Percentiles rank a stretch among this genome's conserved stretches.
These are phyloP conservation scores for Tremellales sp. DNA, from an alignment of 1,284 basidiomycete genomes.

Conservation along the genomic window DNA sequence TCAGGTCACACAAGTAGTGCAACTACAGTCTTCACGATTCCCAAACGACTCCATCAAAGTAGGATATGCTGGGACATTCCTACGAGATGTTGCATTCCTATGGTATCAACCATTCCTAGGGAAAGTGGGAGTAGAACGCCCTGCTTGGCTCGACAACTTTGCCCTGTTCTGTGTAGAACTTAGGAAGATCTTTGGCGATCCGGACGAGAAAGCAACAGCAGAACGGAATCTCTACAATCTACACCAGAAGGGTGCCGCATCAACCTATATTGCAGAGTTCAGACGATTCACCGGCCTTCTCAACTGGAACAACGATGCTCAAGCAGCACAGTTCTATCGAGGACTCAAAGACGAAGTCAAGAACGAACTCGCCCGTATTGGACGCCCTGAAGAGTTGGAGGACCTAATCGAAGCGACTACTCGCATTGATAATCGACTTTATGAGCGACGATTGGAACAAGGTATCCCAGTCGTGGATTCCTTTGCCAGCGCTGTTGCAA, in stretches of 20 bases:
- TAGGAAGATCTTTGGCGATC: constrained; percentile 4
- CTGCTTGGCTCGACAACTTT: not conserved
- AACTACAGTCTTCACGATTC: constrained; percentile 11
- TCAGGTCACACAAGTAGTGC: constrained; percentile 8
- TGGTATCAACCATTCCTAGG: constrained; percentile 12
- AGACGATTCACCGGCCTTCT: not conserved
- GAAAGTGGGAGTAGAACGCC: not conserved
- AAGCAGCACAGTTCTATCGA: constrained; percentile 13
- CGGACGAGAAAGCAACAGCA: constrained; percentile 8
- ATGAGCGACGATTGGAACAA: constrained; percentile 10
- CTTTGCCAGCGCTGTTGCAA: not conserved
- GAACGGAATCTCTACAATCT: constrained; percentile 9
- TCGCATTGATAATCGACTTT: constrained; percentile 15
- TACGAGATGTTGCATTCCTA: constrained; percentile 17
- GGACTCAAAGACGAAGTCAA: constrained; percentile 15
- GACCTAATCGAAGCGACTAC: not conserved
- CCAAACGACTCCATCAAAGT: constrained; percentile 15
- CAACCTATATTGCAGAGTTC: constrained; percentile 16
- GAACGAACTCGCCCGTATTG: constrained; percentile 11
- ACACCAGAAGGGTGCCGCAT: constrained; percentile 8
- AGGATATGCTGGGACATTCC: constrained; percentile 15
- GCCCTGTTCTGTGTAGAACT: constrained; percentile 8
- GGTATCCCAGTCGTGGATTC: not conserved
- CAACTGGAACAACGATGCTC: constrained; percentile 12
- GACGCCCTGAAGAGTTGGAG: not conserved